Evolutionary conservation across 257 asterid species (phyloP).

Genomic region (Gentiana straminea): DNA sequence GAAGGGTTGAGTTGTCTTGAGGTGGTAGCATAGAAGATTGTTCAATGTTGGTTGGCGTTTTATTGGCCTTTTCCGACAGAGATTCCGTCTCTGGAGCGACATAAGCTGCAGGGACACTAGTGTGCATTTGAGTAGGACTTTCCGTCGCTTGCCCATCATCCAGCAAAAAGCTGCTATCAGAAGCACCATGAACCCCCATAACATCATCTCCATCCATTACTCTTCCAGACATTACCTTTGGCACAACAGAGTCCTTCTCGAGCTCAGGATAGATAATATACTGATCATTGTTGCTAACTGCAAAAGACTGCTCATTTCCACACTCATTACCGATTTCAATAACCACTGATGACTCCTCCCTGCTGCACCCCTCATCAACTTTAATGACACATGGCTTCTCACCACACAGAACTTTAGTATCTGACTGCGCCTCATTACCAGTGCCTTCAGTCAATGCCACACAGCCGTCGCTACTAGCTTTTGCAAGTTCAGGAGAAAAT

Average conservation of each 20-base stretch:
- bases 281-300: constrained; percentile 6
- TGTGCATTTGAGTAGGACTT: constrained; percentile 20
- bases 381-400: constrained; percentile 23
- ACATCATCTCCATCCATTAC: too few relatives aligned
- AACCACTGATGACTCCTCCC: too few relatives aligned
- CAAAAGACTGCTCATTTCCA: constrained; percentile 12
- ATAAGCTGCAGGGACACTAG: constrained; percentile 15
- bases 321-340: constrained; percentile 15
- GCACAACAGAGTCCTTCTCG: constrained; percentile 14
- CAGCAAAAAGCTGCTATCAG: constrained; percentile 14
- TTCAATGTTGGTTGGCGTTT: constrained; percentile 13
- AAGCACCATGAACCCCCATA: constrained; percentile 9
- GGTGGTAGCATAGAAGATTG: constrained; percentile 16
- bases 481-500: constrained; percentile 22
- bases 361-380: background rate
- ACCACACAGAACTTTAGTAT: constrained; percentile 15
- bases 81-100: constrained; percentile 28
- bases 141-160: constrained; percentile 19
- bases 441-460: constrained; percentile 17
- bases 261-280: constrained; percentile 10
- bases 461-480: constrained; percentile 14
- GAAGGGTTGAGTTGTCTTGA: constrained; percentile 20
- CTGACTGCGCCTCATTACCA: constrained; percentile 23
- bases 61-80: constrained; percentile 31
- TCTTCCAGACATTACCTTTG: too few relatives aligned